Evolutionary conservation across 257 asterid genomes (phyloP).

Genomic region (Solanum medicagineum): DNA sequence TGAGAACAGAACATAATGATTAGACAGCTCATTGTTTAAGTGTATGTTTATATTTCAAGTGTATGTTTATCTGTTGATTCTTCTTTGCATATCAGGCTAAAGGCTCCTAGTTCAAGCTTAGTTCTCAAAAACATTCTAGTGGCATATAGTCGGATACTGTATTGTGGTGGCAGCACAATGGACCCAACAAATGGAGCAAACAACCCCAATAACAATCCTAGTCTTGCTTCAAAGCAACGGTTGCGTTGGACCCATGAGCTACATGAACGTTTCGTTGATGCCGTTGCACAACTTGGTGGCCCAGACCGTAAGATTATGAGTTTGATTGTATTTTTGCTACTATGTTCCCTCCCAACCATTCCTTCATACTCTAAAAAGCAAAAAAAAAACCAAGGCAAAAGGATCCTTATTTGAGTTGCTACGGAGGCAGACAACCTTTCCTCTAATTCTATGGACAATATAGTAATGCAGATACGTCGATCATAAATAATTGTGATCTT

Average conservation of each 20-base stretch:
- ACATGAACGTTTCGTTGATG: slow-evolving; percentile 87
- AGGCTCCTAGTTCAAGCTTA: slow-evolving; percentile 24
- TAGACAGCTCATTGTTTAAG: neutral
- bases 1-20: neutral
- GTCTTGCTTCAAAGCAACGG: slow-evolving; percentile 82
- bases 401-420: neutral
- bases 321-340: neutral
- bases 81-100: neutral
- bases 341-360: neutral
- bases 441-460: neutral
- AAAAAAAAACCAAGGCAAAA: neutral
- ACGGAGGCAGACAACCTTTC: neutral
- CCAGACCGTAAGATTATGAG: slow-evolving; percentile 70
- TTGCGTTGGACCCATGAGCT: slow-evolving; percentile 98
- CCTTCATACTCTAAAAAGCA: neutral
- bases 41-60: neutral
- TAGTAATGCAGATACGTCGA: neutral
- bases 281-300: slow-evolving; percentile 98
- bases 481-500: neutral
- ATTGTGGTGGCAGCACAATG: slow-evolving; percentile 31
- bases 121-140: slow-evolving; percentile 16
- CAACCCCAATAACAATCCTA: slow-evolving; percentile 40
- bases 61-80: neutral
- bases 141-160: slow-evolving; percentile 18
- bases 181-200: slow-evolving; percentile 48